Base-by-base conservation (phyloP, 805 yeast genomes). In the Metschnikowia vanudenii region DNA sequence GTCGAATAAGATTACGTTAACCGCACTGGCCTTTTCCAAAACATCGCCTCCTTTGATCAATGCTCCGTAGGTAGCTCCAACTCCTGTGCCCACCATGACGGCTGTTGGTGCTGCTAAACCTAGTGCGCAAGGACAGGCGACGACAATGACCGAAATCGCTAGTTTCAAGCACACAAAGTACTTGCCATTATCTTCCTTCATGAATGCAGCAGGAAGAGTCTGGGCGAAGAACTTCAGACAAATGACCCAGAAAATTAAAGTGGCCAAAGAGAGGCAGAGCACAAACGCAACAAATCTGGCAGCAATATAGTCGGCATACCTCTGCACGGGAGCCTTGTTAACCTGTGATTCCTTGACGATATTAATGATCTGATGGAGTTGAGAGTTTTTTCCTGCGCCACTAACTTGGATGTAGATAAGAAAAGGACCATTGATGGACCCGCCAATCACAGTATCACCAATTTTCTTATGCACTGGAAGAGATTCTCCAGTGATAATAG, bases 21-120 rank as follows among this genome's bases (percentile, higher is more conserved):
- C 73, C 16, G 75, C 68, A 57, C 80, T 79, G 7, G 94, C 84
- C 46, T 70, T 75, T 60, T 94, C 98, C 51, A 94, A 75, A 13
- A 87, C 80, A 42, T 85, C 96, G 18, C 97, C 99, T 39, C 97
- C 96, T 65, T 92, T 94, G 58, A 94, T 86, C 44, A 94, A 71
- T 4, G 94, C 85, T 16, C 99, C 98, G 63, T 88, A 75, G 12
- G 79, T 65, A 0, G 99, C 98, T 34, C 96, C 98, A 18, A 89
- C 85, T 34, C 99, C 99, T 2, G 98, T 92, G 8, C 97, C 99
- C 2, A 94, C 99, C 97, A 95, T 94, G 10, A 94, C 88, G 0
- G 98, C 98, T 1, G 99, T 95, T 1, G 99, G 99, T 0, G 98
- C 96, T 3, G 97, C 97, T 41, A 94, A 74, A 2, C 99, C 99